A percentile compares a stretch with the other conserved stretches of the same genome.
These are phyloP conservation scores for Raddia guianensis DNA, from an alignment of 176 grass and related monocot species.

Conservation along the genomic window DNA sequence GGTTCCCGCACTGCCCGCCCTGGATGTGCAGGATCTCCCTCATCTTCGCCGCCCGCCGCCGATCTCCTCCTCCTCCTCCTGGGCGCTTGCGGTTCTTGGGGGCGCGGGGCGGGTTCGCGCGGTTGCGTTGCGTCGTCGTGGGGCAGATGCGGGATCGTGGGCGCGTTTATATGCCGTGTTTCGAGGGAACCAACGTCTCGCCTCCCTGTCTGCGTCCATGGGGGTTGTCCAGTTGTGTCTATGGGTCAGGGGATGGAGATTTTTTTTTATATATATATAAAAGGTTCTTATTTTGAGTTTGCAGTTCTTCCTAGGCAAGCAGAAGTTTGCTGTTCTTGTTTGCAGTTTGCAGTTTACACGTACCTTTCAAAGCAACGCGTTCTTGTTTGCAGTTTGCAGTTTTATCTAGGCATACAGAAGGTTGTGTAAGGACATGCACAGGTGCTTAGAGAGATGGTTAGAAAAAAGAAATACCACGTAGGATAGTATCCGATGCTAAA, in stretches of 20 bases:
- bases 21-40: conserved; percentile 94
- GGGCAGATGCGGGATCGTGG: conserved; percentile 23
- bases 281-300: not conserved
- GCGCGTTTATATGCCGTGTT: conserved; percentile 36
- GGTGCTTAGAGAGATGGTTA: too few relatives aligned
- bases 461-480: too few relatives aligned
- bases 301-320: too few relatives aligned
- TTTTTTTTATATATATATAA: not conserved
- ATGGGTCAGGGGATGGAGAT: not conserved
- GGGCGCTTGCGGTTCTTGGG: not conserved
- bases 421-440: too few relatives aligned
- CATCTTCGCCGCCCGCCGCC: conserved; percentile 41
- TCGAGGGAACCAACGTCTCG: conserved; percentile 1
- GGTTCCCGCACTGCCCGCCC: conserved; percentile 91
- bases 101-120: not conserved
- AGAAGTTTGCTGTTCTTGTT: too few relatives aligned
- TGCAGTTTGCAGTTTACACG: too few relatives aligned
- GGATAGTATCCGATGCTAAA: too few relatives aligned
- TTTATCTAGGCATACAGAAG: too few relatives aligned
- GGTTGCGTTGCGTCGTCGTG: not conserved
- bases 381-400: too few relatives aligned
- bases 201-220: not conserved
- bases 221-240: conserved; percentile 23
- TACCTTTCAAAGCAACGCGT: too few relatives aligned
- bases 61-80: not conserved